phyloP scores from a whole-genome alignment of 2,329 filamentous ascomycete species.

The Bipolaris victoriae region DNA sequence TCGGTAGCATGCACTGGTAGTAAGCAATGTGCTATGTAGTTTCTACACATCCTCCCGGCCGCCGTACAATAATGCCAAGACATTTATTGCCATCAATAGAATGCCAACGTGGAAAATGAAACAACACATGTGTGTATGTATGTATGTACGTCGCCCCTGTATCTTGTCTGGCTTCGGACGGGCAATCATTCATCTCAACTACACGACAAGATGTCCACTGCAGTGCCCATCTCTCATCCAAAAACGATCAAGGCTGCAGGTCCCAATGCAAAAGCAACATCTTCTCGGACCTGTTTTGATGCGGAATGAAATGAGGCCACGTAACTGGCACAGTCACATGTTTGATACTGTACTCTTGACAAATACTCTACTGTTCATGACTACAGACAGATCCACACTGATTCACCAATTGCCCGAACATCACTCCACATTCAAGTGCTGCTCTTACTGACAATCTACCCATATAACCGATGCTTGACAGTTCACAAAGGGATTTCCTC shows the following conservation, averaged over 20 bases:
- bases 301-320: not conserved
- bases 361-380: not conserved
- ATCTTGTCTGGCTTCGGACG: not conserved
- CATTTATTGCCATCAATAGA: constrained; percentile 9
- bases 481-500: not conserved
- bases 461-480: not conserved
- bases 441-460: not conserved
- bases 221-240: not conserved
- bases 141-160: not conserved
- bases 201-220: not conserved
- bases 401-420: not conserved
- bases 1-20: not conserved
- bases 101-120: not conserved
- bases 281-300: not conserved
- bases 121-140: constrained; percentile 2
- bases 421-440: too few relatives aligned
- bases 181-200: not conserved
- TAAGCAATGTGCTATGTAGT: not conserved
- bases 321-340: not conserved
- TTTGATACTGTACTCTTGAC: not conserved
- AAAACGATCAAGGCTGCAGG: not conserved
- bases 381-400: not conserved
- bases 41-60: not conserved
- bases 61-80: constrained; percentile 22
- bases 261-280: not conserved